Conservation (phyloP, 257 asterid species). For the Datura wrightii region DNA sequence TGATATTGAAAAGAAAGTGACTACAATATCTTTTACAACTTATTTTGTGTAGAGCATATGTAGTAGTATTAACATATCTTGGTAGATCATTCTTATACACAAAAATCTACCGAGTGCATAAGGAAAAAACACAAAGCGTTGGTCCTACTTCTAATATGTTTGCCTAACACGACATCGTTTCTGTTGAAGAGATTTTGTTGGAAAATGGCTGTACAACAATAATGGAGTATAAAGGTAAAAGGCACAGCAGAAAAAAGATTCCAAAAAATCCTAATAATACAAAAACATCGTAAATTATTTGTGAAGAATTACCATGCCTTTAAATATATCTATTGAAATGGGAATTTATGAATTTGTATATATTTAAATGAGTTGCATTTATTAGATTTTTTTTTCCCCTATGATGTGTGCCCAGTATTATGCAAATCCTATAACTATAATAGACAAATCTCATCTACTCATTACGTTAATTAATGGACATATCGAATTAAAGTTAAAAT, state of each 20-base stretch:
- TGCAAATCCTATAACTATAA: neutral
- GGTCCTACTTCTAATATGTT: neutral
- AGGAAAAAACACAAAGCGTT: too few species aligned
- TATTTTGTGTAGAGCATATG: neutral
- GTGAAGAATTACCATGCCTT: neutral
- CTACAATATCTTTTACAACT: neutral
- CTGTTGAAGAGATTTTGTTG: too few species aligned
- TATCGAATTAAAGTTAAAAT: too few species aligned
- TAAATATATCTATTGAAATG: neutral
- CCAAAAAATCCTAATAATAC: neutral
- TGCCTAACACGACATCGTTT: neutral
- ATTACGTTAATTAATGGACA: neutral
- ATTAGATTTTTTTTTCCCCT: neutral
- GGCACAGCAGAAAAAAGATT: neutral
- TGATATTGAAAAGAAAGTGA: too few species aligned
- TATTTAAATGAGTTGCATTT: neutral
- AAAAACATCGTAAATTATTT: neutral
- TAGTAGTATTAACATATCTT: neutral
- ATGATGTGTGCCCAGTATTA: too few species aligned
- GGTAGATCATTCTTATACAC: neutral
- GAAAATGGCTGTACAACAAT: neutral
- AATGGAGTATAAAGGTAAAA: conserved; percentile 17
- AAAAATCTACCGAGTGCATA: neutral
- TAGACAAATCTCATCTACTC: neutral
- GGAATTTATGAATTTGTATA: neutral